Percentiles rank a stretch among this genome's conserved stretches.
phyloP scores from a whole-genome alignment of 371 early-diverging fungal genomes.

The Lichtheimia ramosa region DNA sequence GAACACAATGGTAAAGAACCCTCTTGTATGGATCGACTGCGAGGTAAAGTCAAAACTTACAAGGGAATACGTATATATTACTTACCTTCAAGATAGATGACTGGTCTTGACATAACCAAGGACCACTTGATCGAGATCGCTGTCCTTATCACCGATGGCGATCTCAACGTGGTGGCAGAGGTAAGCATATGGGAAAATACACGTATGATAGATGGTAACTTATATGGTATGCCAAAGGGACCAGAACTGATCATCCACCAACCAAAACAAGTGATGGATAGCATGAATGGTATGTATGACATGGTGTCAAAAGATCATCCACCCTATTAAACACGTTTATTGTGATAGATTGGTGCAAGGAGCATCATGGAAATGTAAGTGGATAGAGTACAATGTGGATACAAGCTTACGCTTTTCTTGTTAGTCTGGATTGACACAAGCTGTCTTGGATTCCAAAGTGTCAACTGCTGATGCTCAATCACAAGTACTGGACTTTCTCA shows the following conservation, averaged over 20 bases:
- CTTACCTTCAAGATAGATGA: slow-evolving; percentile 44
- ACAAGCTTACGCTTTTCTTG: background rate
- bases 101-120: slow-evolving; percentile 66
- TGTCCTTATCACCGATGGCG: slow-evolving; percentile 82
- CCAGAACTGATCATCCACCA: slow-evolving; percentile 84
- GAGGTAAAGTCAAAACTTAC: slow-evolving; percentile 44
- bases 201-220: background rate
- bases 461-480: slow-evolving; percentile 73
- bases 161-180: slow-evolving; percentile 79
- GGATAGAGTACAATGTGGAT: background rate
- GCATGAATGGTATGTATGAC: slow-evolving; percentile 65
- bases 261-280: slow-evolving; percentile 73
- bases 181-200: slow-evolving; percentile 28
- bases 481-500: slow-evolving; percentile 72
- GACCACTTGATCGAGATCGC: slow-evolving; percentile 88
- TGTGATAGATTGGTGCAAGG: slow-evolving; percentile 78
- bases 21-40: slow-evolving; percentile 92
- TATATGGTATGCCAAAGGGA: slow-evolving; percentile 39
- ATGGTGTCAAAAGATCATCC: background rate
- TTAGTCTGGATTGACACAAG: slow-evolving; percentile 81
- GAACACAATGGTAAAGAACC: slow-evolving; percentile 39
- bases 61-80: background rate
- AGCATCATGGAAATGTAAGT: slow-evolving; percentile 78
- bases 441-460: slow-evolving; percentile 72
- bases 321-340: background rate